A percentile compares a stretch with the other conserved stretches of the same genome.
Evolutionary conservation across 257 asterid species (phyloP).

Genomic region (Verbena officinalis): DNA sequence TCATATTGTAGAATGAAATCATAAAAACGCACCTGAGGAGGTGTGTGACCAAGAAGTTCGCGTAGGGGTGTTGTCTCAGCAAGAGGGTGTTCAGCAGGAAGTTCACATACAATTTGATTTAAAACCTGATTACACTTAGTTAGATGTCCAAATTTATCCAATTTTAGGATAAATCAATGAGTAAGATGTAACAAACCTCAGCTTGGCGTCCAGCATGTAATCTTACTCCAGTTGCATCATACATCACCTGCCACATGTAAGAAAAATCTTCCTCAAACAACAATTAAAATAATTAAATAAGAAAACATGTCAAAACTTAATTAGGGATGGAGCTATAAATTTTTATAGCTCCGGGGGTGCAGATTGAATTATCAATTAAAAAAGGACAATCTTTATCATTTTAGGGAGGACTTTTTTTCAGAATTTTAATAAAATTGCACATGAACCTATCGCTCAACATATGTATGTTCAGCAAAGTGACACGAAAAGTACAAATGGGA

Average conservation of each 20-base stretch:
- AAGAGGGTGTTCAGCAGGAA: constrained; percentile 98
- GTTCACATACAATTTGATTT: constrained; percentile 90
- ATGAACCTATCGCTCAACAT: no score
- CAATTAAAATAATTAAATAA: not conserved
- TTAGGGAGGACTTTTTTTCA: no score
- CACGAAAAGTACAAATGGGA: no score
- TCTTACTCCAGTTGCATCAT: constrained; percentile 95
- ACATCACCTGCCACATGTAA: constrained; percentile 75
- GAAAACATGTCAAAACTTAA: not conserved
- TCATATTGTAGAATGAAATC: not conserved
- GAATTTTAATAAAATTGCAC: no score
- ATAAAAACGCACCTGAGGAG: constrained; percentile 69
- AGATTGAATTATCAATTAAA: no score
- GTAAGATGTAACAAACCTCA: constrained; percentile 58
- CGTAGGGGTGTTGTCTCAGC: constrained; percentile 87
- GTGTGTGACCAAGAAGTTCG: constrained; percentile 99
- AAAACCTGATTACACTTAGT: constrained; percentile 56
- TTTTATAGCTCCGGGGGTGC: no score
- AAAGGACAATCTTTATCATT: no score
- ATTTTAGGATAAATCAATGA: not conserved
- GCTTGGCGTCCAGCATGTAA: constrained; percentile 99
- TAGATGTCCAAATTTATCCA: constrained; percentile 14
- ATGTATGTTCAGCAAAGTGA: no score
- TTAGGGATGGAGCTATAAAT: not conserved
- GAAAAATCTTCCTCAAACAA: constrained; percentile 5